Percentiles rank a stretch among this genome's conserved stretches.
Conservation (phyloP, 208 protist species). For the Blastocrithidia nonstop region DNA sequence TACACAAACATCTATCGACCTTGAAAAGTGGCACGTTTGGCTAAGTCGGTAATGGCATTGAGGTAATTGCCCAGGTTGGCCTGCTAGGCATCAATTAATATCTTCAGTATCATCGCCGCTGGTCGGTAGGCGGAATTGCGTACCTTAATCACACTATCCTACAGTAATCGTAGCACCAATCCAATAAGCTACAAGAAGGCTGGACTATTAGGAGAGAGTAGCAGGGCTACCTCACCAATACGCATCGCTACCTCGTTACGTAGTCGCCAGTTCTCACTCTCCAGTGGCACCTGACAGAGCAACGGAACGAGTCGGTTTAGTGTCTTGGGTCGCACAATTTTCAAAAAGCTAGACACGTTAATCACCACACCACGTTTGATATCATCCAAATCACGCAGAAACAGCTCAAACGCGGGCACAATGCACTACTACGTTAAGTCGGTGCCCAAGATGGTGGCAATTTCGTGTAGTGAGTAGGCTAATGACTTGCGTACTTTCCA, state of each 20-base stretch:
- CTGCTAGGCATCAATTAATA: conserved; percentile 13
- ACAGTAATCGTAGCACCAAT: conserved; percentile 59
- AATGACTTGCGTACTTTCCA: conserved; percentile 93
- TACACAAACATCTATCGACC: conserved; percentile 81
- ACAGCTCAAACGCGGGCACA: conserved; percentile 83
- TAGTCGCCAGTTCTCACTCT: conserved; percentile 90
- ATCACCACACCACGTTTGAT: conserved; percentile 88
- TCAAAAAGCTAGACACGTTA: conserved; percentile 69
- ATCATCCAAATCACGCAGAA: conserved; percentile 93
- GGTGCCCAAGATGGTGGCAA: conserved; percentile 82
- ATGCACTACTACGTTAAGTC: conserved; percentile 78
- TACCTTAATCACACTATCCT: conserved; percentile 86
- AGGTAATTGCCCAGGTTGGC: conserved; percentile 27
- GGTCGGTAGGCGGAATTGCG: conserved; percentile 64
- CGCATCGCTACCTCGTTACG: conserved; percentile 84
- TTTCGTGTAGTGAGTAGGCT: conserved; percentile 89
- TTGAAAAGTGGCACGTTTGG: conserved; percentile 61
- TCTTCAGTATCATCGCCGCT: conserved; percentile 54
- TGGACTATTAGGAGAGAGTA: conserved; percentile 43
- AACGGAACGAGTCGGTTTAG: conserved; percentile 58
- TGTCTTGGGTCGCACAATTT: conserved; percentile 27
- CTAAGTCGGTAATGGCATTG: conserved; percentile 51
- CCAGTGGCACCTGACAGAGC: conserved; percentile 65
- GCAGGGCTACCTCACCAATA: conserved; percentile 52
- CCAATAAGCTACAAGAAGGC: conserved; percentile 37